phyloP scores from a whole-genome alignment of 192 early-diverging fungal species.

The Gonapodya prolifera region DNA sequence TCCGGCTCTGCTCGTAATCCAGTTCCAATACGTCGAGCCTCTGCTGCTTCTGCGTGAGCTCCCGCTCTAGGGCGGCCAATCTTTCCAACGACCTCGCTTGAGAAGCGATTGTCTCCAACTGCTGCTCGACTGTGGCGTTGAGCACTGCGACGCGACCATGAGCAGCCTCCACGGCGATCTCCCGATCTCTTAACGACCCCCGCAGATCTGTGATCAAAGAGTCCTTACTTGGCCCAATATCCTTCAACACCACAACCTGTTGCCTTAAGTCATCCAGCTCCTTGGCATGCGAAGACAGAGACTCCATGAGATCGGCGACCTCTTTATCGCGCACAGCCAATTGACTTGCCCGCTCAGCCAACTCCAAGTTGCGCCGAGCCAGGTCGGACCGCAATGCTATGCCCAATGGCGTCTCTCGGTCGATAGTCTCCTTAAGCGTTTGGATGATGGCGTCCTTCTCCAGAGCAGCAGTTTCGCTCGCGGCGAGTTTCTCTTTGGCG shows the following conservation, averaged over 20 bases:
- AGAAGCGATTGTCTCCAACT: neutral
- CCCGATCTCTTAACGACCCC: neutral
- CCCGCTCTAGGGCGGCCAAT: neutral
- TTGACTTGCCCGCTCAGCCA: neutral
- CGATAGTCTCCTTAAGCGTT: neutral
- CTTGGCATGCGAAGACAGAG: neutral
- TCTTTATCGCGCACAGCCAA: neutral
- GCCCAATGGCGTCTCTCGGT: neutral
- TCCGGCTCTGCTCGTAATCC: neutral
- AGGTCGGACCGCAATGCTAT: neutral
- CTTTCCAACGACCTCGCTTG: neutral
- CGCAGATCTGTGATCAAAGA: neutral
- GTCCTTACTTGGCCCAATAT: neutral
- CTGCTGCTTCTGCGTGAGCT: neutral
- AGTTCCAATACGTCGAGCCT: neutral
- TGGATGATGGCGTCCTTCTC: neutral
- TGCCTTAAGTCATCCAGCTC: neutral
- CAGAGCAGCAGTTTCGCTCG: neutral
- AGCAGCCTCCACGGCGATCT: neutral
- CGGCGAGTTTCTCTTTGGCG: neutral
- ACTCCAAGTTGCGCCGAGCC: neutral
- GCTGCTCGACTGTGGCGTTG: neutral
- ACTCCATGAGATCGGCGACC: neutral
- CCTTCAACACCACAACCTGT: neutral
- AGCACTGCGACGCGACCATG: neutral